phyloP scores from a whole-genome alignment of 73 alveolate species.

The Paramecium tetraurelia region DNA sequence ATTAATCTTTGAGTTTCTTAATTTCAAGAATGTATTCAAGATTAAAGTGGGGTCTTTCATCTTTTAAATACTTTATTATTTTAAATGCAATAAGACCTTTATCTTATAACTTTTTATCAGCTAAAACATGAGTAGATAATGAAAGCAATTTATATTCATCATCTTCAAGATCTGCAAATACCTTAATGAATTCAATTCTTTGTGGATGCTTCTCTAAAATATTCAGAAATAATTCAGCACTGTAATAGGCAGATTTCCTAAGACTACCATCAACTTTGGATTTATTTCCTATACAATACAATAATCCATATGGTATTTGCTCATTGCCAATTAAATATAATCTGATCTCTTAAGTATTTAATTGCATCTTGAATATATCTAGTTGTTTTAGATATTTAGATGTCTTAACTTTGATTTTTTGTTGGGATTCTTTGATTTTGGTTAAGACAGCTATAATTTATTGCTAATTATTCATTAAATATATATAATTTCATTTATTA shows the following conservation, averaged over 20 bases:
- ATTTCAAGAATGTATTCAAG: not conserved
- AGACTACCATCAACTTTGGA: conserved; percentile 37
- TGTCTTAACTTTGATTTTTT: conserved; percentile 20
- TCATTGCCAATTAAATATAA: conserved; percentile 13
- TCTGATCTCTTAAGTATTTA: not conserved
- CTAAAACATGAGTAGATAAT: not conserved
- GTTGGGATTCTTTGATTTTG: conserved; percentile 2
- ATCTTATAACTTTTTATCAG: conserved; percentile 11
- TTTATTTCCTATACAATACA: conserved; percentile 43
- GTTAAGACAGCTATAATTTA: not conserved
- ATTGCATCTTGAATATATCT: not conserved
- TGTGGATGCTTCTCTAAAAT: conserved; percentile 10
- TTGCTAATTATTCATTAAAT: conserved; percentile 5
- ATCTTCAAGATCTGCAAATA: conserved; percentile 42
- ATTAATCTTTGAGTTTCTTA: not conserved
- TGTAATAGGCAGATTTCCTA: conserved; percentile 3
- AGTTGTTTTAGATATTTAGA: conserved; percentile 10
- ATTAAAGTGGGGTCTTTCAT: conserved; percentile 37
- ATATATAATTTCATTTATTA: not conserved
- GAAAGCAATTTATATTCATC: conserved; percentile 20
- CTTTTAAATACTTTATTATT: not conserved
- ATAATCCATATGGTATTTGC: conserved; percentile 11
- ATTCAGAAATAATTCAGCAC: not conserved
- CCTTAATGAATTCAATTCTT: not conserved
- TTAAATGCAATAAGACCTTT: conserved; percentile 17